phyloP scores from a whole-genome alignment of 805 yeast genomes.

The Ogataea paraovalis region DNA sequence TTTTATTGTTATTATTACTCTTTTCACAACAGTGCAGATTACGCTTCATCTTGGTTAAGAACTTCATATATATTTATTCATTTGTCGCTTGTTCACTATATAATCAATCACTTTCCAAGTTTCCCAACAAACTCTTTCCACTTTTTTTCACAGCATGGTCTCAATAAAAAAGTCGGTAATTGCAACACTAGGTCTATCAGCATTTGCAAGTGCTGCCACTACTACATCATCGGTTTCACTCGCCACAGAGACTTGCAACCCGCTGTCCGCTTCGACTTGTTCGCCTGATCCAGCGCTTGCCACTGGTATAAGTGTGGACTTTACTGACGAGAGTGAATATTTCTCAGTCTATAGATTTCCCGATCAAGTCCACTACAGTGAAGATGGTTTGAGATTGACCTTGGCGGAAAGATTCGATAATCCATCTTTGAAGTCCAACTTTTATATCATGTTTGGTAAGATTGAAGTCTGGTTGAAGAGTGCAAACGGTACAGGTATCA shows the following conservation, averaged over 20 bases:
- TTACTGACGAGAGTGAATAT: constrained; percentile 42
- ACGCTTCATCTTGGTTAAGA: too few relatives aligned
- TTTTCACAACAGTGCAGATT: too few relatives aligned
- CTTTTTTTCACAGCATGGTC: not conserved
- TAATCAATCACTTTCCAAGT: not conserved
- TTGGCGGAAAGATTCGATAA: constrained; percentile 64
- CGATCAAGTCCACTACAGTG: constrained; percentile 39
- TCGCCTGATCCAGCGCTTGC: constrained; percentile 58
- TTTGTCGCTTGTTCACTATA: not conserved
- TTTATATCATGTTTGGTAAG: constrained; percentile 86
- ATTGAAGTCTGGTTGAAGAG: constrained; percentile 69
- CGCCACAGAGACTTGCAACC: constrained; percentile 28
- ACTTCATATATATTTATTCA: too few relatives aligned
- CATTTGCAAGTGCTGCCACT: constrained; percentile 7
- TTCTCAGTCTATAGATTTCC: constrained; percentile 43
- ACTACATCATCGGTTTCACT: constrained; percentile 10
- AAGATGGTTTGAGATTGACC: constrained; percentile 60
- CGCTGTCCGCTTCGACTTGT: constrained; percentile 28
- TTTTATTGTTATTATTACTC: too few relatives aligned
- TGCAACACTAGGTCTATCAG: constrained; percentile 1
- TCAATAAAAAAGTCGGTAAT: not conserved
- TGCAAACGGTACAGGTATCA: constrained; percentile 74
- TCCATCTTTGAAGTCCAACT: constrained; percentile 73
- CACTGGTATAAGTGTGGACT: constrained; percentile 47
- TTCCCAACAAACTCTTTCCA: not conserved